Conservation (phyloP, 2,329 filamentous ascomycete genomes). For the Aspergillus flavus region DNA sequence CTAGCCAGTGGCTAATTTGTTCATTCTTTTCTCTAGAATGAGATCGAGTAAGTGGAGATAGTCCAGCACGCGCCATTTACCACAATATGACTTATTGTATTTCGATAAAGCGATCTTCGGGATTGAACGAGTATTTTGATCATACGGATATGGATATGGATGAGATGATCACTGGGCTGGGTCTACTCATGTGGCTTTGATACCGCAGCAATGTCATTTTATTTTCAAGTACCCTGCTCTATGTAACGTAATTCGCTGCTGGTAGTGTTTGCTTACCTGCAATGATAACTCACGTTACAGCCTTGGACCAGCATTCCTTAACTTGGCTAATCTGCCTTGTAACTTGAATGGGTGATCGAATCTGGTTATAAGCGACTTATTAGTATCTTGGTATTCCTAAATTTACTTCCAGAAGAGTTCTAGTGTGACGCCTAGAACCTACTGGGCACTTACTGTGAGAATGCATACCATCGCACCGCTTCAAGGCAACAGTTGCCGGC, state of each 20-base stretch:
- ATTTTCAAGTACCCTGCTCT: background rate
- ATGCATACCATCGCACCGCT: background rate
- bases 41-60: conserved; percentile 12
- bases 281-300: background rate
- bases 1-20: background rate
- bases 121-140: conserved; percentile 6
- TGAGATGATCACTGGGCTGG: background rate
- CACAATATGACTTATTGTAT: background rate
- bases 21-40: conserved; percentile 3
- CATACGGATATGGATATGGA: background rate
- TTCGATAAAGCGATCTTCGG: conserved; percentile 7
- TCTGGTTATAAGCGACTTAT: background rate
- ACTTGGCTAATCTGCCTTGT: background rate
- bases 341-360: background rate
- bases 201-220: background rate
- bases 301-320: background rate
- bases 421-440: background rate
- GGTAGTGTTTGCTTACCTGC: background rate
- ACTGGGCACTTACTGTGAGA: background rate
- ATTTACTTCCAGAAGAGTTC: background rate
- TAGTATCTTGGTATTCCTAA: background rate
- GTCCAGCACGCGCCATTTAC: background rate
- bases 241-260: background rate
- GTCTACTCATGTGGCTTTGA: background rate
- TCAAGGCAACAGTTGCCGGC: no score